Conservation (phyloP, 2,329 filamentous ascomycete genomes). For the Curvularia spicifera region DNA sequence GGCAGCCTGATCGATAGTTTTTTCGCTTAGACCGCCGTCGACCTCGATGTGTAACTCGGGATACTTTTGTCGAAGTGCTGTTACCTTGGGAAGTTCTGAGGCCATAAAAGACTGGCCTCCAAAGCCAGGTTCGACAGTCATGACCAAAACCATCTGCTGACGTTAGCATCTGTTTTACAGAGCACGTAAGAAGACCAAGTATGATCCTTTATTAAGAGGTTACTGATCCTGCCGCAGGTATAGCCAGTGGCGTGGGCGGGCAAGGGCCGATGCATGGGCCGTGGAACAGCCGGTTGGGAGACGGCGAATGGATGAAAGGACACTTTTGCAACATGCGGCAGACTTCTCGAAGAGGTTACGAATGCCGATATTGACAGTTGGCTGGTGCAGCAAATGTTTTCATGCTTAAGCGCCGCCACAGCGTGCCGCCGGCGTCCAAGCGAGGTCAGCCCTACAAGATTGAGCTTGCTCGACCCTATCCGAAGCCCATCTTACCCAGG, state of each 20-base stretch:
- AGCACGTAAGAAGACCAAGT: conserved; percentile 3
- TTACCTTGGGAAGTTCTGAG: conserved; percentile 91
- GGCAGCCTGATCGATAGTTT: conserved; percentile 91
- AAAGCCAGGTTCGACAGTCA: conserved; percentile 98
- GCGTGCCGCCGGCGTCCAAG: conserved; percentile 38
- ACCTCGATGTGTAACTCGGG: conserved; percentile 96
- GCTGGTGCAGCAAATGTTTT: conserved; percentile 18
- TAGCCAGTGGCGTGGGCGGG: conserved; percentile 19
- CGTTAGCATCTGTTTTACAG: conserved; percentile 16
- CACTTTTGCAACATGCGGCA: conserved; percentile 17
- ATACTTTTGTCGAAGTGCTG: conserved; percentile 80
- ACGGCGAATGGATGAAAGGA: conserved; percentile 18
- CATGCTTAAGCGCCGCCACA: conserved; percentile 44
- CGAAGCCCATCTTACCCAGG: conserved; percentile 21
- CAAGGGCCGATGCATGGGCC: conserved; percentile 17
- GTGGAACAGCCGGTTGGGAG: conserved; percentile 6
- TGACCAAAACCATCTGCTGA: conserved; percentile 90
- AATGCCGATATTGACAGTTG: conserved; percentile 26
- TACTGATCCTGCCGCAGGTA: conserved; percentile 22
- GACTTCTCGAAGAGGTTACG: conserved; percentile 26
- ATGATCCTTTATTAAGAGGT: conserved; percentile 13
- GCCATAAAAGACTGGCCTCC: conserved; percentile 99
- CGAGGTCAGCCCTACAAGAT: conserved; percentile 31
- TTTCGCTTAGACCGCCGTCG: conserved; percentile 86
- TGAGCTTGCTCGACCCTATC: conserved; percentile 18